Evolutionary conservation across 2,329 filamentous ascomycete species (phyloP), one percentile per base, ranked within the genome.

Genomic region (Acephala macrosclerotiorum): DNA sequence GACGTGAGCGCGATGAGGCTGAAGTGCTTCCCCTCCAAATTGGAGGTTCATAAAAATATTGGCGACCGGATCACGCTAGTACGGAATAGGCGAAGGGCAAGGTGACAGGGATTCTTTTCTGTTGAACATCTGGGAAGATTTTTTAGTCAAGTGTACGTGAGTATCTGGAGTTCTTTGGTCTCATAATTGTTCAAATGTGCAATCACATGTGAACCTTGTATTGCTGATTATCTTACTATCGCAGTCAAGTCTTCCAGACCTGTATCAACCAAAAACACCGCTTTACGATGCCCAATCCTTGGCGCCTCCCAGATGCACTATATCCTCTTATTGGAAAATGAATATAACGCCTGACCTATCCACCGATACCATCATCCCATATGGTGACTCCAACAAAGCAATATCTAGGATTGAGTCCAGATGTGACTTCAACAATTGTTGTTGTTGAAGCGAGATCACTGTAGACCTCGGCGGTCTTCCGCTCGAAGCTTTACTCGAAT

Each of bases 331-430:
- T 58, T 78, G 76, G 63, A 90, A 97, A 61, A 97, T 89, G 83
- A 96, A 97, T 55, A 98, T 89, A 77, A 95, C 90, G 0, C 96
- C 96, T 45, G 90, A 92, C 72, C 95, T 85, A 82, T 99, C 96
- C 61, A 91, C 94, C 71, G 92, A 96, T 58, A 98, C 84, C 38
- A 94, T 91, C 93, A 98, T 97, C 4, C 91, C 91, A 78, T 97
- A 97, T 26, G 96, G 96, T 70, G 87, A 84, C 81, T 97, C 93
- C 71, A 99, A 79, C 75, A 98, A 81, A n/a, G 91, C 91, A 71
- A 97, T 89, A 79, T 98, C 95, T 74, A 92, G 86, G 66, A 99
- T 89, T 3, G 89, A 89, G 79, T 99, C 96, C 73, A 97, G 79
- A 79, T 99, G 96, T 65, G 91, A 93, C 76, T 89, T 91, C 64